These are phyloP conservation scores for Crithidia bombi DNA, from an alignment of 208 protist genomes.

Conservation along the genomic window DNA sequence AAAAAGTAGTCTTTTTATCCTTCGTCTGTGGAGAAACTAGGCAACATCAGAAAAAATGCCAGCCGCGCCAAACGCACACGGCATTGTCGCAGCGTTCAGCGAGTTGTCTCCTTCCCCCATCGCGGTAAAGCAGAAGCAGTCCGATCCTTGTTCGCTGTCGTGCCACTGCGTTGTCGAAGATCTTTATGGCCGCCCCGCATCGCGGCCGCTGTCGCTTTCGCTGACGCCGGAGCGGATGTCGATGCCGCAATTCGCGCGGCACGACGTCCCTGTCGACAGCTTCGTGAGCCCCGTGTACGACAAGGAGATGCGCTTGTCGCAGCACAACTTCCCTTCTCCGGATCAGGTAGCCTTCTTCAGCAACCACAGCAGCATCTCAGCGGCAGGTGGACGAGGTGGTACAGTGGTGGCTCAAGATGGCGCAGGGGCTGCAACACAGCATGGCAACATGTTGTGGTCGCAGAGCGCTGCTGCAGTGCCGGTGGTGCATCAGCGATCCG, in stretches of 20 bases:
- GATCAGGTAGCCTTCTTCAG: not conserved
- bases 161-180: constrained; percentile 21
- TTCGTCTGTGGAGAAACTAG: not conserved
- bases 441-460: too few species aligned
- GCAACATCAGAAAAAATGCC: not conserved
- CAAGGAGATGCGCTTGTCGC: constrained; percentile 10
- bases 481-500: not conserved
- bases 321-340: not conserved
- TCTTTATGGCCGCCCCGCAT: constrained; percentile 6
- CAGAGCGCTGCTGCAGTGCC: not conserved
- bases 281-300: not conserved
- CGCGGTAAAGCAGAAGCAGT: not conserved
- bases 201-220: constrained; percentile 6
- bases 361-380: not conserved
- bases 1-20: not conserved
- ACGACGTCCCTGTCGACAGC: not conserved
- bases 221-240: not conserved
- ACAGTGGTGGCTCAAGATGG: not conserved
- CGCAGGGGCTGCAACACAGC: too few species aligned
- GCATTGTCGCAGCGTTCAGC: not conserved
- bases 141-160: not conserved
- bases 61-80: not conserved
- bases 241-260: not conserved
- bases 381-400: not conserved
- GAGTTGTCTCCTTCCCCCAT: not conserved